phyloP scores from a whole-genome alignment of 2,329 filamentous ascomycete species.

The Colletotrichum sansevieriae region DNA sequence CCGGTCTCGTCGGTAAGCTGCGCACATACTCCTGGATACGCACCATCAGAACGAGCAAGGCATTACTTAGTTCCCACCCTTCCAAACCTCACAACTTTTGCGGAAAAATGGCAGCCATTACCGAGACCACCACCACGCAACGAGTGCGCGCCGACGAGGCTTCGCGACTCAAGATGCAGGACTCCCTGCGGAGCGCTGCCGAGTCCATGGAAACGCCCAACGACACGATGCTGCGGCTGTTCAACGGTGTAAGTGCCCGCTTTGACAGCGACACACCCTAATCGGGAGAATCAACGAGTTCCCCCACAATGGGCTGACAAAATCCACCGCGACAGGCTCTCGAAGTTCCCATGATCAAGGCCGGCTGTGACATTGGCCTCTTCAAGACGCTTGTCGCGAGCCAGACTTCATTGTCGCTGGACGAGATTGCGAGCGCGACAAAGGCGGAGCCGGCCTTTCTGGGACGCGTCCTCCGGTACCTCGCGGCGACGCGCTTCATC shows the following conservation, averaged over 20 bases:
- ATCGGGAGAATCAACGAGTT: too few species aligned
- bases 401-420: not conserved
- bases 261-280: not conserved
- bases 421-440: not conserved
- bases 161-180: not conserved
- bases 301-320: not conserved
- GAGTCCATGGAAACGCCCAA: not conserved
- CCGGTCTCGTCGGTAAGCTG: too few species aligned
- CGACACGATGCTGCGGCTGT: slow-evolving; percentile 1
- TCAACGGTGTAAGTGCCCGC: not conserved
- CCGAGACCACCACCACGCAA: too few species aligned
- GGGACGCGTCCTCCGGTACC: not conserved
- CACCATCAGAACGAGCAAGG: too few species aligned
- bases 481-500: not conserved
- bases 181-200: not conserved
- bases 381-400: not conserved
- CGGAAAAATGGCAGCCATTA: too few species aligned
- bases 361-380: not conserved
- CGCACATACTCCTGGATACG: too few species aligned
- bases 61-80: too few species aligned
- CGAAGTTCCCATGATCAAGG: not conserved
- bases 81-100: too few species aligned
- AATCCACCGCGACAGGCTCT: not conserved
- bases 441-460: not conserved
- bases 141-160: not conserved